Percentiles rank a stretch among this genome's conserved stretches.
Conservation (phyloP, 257 asterid species). For the Solanum okadae region DNA sequence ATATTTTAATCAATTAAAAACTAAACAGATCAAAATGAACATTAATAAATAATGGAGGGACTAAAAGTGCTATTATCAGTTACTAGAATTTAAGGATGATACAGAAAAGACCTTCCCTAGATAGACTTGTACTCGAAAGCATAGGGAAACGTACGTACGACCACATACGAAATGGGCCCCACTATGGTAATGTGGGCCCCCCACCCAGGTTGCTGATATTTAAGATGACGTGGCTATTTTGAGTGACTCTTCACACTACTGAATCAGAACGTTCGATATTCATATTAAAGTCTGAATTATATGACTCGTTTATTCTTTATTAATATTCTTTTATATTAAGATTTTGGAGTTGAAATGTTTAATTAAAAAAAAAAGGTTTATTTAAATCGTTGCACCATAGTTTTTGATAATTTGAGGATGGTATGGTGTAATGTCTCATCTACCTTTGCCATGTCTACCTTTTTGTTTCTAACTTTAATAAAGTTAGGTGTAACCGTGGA, state of each 20-base stretch:
- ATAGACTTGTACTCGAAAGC: not conserved
- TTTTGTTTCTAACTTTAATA: not conserved
- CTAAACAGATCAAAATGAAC: no score
- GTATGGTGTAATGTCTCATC: not conserved
- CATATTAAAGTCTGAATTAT: no score
- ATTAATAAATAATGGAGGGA: not conserved
- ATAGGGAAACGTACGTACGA: constrained; percentile 26
- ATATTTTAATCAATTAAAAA: no score
- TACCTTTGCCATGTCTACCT: not conserved
- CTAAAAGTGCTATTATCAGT: not conserved
- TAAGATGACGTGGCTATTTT: not conserved
- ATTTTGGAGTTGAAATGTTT: no score
- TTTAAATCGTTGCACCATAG: not conserved
- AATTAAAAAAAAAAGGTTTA: fast-evolving
- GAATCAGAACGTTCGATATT: no score
- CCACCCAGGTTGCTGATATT: not conserved
- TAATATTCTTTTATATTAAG: no score
- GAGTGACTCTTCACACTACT: not conserved
- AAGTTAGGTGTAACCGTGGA: not conserved
- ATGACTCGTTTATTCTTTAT: fast-evolving
- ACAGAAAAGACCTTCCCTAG: constrained; percentile 55
- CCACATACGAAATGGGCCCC: constrained; percentile 21
- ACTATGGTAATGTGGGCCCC: not conserved
- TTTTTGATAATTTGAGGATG: not conserved
- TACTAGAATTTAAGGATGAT: not conserved